Evolutionary conservation across 1,284 basidiomycete species (phyloP).

Genomic region (Sporisorium iseilematis-ciliati): DNA sequence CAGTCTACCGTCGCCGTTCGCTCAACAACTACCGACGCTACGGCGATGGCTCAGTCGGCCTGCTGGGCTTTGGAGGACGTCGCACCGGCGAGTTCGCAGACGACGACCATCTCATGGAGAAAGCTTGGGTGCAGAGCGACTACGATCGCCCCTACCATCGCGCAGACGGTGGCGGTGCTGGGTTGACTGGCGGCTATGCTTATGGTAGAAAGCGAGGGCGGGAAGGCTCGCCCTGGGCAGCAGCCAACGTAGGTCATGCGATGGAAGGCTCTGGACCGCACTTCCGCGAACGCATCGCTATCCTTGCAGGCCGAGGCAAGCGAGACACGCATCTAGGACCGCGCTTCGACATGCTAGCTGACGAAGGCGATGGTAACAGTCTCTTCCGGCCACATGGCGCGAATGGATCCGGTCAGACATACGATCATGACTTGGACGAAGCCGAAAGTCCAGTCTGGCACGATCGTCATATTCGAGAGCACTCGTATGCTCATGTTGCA

Average conservation of each 20-base stretch:
- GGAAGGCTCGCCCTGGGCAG: constrained; percentile 40
- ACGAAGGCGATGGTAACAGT: constrained; percentile 53
- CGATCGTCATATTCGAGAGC: constrained; percentile 26
- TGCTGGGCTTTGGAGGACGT: constrained; percentile 39
- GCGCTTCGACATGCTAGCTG: constrained; percentile 67
- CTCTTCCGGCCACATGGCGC: constrained; percentile 16
- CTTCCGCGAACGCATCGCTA: constrained; percentile 56
- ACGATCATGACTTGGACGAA: constrained; percentile 38
- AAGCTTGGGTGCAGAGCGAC: constrained; percentile 30
- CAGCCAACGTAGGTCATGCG: constrained; percentile 58
- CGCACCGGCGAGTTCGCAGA: constrained; percentile 20
- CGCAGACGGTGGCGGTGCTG: constrained; percentile 11
- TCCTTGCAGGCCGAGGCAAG: constrained; percentile 55
- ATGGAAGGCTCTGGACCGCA: constrained; percentile 63
- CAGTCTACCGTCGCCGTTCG: constrained; percentile 46
- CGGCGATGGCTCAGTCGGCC: constrained; percentile 44
- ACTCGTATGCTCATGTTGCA: constrained; percentile 36
- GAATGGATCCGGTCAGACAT: constrained; percentile 1
- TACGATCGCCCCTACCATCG: constrained; percentile 41
- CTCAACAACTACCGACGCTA: constrained; percentile 47
- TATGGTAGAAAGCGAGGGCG: constrained; percentile 33
- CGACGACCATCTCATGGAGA: constrained; percentile 51
- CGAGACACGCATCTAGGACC: constrained; percentile 26
- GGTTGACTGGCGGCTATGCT: constrained; percentile 13
- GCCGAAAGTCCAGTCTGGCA: constrained; percentile 21